These are phyloP conservation scores for Trametes sanguinea DNA, from an alignment of 768 basidiomycete species.

Conservation along the genomic window DNA sequence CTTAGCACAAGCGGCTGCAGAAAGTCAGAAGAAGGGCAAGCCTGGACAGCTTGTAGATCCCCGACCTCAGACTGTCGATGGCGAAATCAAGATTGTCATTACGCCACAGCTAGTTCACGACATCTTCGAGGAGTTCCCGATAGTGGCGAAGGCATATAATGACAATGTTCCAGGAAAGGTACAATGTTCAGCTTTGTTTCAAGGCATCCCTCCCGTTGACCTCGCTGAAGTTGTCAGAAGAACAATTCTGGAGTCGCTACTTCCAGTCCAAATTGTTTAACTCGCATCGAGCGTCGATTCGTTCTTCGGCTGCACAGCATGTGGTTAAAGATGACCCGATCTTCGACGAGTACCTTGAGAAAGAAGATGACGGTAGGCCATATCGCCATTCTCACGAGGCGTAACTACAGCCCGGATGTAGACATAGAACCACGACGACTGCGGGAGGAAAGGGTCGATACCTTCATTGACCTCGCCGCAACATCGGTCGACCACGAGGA, in stretches of 20 bases:
- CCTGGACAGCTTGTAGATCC: conserved; percentile 86
- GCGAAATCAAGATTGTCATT: conserved; percentile 86
- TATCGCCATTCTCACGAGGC: neutral
- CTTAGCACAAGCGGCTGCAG: conserved; percentile 71
- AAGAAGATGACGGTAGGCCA: conserved; percentile 85
- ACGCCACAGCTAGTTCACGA: conserved; percentile 92
- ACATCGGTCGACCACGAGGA: conserved; percentile 91
- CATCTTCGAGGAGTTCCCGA: conserved; percentile 97
- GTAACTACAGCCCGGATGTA: conserved; percentile 34
- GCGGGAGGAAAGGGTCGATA: conserved; percentile 65
- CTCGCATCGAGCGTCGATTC: conserved; percentile 89
- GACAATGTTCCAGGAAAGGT: conserved; percentile 92
- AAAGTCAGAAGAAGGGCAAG: conserved; percentile 78
- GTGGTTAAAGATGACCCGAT: conserved; percentile 90
- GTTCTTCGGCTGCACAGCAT: conserved; percentile 80
- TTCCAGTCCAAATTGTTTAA: conserved; percentile 97
- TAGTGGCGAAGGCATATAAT: conserved; percentile 87
- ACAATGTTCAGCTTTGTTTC: conserved; percentile 17
- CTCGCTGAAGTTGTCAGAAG: conserved; percentile 71
- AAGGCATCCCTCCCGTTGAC: neutral
- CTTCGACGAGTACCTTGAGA: conserved; percentile 95
- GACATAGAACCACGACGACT: conserved; percentile 77
- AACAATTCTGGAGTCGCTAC: conserved; percentile 95
- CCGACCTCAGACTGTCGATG: conserved; percentile 81
- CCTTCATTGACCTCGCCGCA: conserved; percentile 84